These are phyloP conservation scores for Chrysoporthe deuterocubensis DNA, from an alignment of 2,329 filamentous ascomycete genomes.

Conservation along the genomic window DNA sequence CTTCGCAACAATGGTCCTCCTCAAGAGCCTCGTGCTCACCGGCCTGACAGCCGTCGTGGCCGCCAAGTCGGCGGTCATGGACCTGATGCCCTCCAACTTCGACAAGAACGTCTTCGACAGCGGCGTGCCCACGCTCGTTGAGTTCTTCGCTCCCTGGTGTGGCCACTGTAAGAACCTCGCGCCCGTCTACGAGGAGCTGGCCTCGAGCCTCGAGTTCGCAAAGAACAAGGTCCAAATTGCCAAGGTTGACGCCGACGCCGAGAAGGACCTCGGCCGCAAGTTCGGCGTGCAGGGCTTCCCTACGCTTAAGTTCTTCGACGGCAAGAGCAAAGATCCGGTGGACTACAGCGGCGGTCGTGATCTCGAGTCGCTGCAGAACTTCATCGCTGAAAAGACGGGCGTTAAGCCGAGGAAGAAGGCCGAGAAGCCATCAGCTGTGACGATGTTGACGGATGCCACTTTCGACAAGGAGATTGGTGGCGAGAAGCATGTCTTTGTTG, in stretches of 20 bases:
- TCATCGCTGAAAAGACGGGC: constrained; percentile 86
- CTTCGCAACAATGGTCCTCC: constrained; percentile 51
- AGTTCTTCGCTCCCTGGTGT: constrained; percentile 99
- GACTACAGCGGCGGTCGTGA: constrained; percentile 90
- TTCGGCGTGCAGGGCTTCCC: constrained; percentile 95
- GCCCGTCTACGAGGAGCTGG: constrained; percentile 92
- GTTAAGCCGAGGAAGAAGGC: constrained; percentile 78
- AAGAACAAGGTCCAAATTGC: constrained; percentile 80
- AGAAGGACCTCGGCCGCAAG: constrained; percentile 81
- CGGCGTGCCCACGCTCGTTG: constrained; percentile 92
- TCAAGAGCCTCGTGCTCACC: constrained; percentile 64
- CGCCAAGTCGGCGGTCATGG: constrained; percentile 82
- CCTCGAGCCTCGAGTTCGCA: constrained; percentile 70
- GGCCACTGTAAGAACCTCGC: constrained; percentile 99
- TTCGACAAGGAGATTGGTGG: constrained; percentile 80
- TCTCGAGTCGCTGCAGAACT: constrained; percentile 79
- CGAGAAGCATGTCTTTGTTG: constrained; percentile 89
- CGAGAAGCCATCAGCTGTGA: constrained; percentile 73
- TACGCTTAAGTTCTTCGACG: constrained; percentile 97
- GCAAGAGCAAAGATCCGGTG: constrained; percentile 81
- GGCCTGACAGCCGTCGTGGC: constrained; percentile 59
- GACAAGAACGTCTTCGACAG: constrained; percentile 87
- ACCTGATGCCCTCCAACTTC: constrained; percentile 90
- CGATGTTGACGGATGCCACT: constrained; percentile 76
- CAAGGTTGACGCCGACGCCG: constrained; percentile 93